Conservation (phyloP, 192 early-diverging fungal species). For the Helicostylum pulchrum region DNA sequence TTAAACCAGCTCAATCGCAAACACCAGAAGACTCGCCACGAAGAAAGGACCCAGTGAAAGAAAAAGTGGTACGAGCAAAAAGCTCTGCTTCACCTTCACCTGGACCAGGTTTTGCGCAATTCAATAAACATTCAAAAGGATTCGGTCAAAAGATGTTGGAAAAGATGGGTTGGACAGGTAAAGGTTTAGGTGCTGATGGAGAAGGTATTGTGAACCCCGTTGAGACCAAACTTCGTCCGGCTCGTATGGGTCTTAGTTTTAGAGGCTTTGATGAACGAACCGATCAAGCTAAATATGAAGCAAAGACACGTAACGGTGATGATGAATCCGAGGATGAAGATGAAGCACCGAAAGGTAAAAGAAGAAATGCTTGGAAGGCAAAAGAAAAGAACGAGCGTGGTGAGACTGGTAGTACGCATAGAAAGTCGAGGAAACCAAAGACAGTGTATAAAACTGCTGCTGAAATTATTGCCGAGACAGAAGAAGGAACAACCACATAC, state of each 20-base stretch:
- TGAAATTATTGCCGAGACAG: slow-evolving; percentile 63
- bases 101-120: slow-evolving; percentile 82
- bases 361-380: slow-evolving; percentile 50
- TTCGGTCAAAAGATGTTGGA: slow-evolving; percentile 80
- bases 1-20: background rate
- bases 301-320: slow-evolving; percentile 22
- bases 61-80: slow-evolving; percentile 2
- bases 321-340: slow-evolving; percentile 36
- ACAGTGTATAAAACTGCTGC: slow-evolving; percentile 71
- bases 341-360: slow-evolving; percentile 18
- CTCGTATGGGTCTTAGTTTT: slow-evolving; percentile 79
- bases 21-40: background rate
- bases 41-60: slow-evolving; percentile 15
- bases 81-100: slow-evolving; percentile 19
- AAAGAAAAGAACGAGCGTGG: slow-evolving; percentile 3
- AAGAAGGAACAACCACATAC: slow-evolving; percentile 1
- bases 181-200: slow-evolving; percentile 86
- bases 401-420: slow-evolving; percentile 14
- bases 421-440: slow-evolving; percentile 38
- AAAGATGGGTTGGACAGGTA: slow-evolving; percentile 91
- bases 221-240: slow-evolving; percentile 80
- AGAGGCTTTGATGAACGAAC: slow-evolving; percentile 78
- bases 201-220: slow-evolving; percentile 89
- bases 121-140: slow-evolving; percentile 71
- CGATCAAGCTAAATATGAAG: slow-evolving; percentile 55